A percentile compares a stretch with the other conserved stretches of the same genome.
phyloP scores from a whole-genome alignment of 2,329 filamentous ascomycete species.

The Fusarium continuum region DNA sequence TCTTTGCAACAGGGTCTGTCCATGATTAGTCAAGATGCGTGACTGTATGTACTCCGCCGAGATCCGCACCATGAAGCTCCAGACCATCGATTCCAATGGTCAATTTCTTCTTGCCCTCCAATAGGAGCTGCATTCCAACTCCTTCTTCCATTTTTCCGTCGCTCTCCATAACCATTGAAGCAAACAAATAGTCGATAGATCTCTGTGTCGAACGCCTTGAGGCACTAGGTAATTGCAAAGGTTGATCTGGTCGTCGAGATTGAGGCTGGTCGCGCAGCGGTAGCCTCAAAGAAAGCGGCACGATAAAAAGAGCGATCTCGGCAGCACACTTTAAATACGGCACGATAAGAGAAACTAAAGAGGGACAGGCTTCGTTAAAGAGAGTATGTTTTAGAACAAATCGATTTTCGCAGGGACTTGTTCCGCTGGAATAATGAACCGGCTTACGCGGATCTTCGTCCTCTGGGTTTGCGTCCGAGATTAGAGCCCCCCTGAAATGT shows the following conservation, averaged over 20 bases:
- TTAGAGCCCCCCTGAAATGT: constrained; percentile 24
- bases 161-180: constrained; percentile 12
- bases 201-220: background rate
- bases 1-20: constrained; percentile 38
- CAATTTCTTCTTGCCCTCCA: constrained; percentile 47
- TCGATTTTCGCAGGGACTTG: background rate
- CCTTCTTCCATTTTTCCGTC: constrained; percentile 34
- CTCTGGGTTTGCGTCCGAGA: constrained; percentile 34
- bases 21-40: constrained; percentile 25
- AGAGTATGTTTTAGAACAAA: background rate
- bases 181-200: background rate
- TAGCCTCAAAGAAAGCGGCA: background rate
- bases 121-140: constrained; percentile 42
- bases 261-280: background rate
- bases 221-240: background rate
- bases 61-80: constrained; percentile 48
- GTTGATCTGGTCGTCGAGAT: background rate
- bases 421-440: constrained; percentile 1
- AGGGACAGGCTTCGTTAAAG: background rate
- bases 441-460: constrained; percentile 29
- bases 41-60: constrained; percentile 1
- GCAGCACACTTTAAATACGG: background rate
- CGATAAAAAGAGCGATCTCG: constrained; percentile 7
- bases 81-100: constrained; percentile 46
- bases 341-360: background rate